Conservation (phyloP, 768 basidiomycete genomes). For the Trametes maxima region DNA sequence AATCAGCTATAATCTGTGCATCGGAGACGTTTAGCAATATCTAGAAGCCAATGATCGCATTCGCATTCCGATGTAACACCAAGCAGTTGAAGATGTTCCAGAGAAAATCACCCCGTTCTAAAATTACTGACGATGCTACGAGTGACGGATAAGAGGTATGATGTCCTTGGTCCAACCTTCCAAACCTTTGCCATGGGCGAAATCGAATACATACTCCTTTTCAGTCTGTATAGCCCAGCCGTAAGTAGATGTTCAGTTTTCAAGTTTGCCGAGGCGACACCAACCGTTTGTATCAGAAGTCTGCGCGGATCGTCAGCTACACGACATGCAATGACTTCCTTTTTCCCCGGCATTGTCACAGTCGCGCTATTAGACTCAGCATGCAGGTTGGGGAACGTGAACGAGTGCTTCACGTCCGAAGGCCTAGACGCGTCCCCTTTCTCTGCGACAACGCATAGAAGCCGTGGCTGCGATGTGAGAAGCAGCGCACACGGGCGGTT, state of each 20-base stretch:
- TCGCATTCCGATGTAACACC: no score
- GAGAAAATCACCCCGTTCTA: no score
- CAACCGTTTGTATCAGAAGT: conserved; percentile 1
- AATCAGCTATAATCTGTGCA: no score
- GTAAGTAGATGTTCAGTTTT: not conserved
- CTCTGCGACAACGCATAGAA: conserved; percentile 11
- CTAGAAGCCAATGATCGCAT: no score
- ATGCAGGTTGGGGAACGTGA: not conserved
- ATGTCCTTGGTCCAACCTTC: no score
- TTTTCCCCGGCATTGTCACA: not conserved
- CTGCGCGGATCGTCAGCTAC: not conserved
- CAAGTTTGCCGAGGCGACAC: not conserved
- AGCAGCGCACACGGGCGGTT: conserved; percentile 8
- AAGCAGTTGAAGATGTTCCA: no score
- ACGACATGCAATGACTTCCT: not conserved
- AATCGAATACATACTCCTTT: no score
- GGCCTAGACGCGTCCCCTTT: not conserved
- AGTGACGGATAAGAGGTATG: no score
- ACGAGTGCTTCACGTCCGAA: conserved; percentile 9
- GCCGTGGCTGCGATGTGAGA: conserved; percentile 9
- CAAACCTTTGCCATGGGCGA: no score
- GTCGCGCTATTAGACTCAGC: not conserved
- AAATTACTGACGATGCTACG: no score
- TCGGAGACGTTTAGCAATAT: no score
- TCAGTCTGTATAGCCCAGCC: not conserved